A percentile compares a stretch with the other conserved stretches of the same genome.
Conservation (phyloP, 2,329 filamentous ascomycete species). For the Lecanicillium sp. region DNA sequence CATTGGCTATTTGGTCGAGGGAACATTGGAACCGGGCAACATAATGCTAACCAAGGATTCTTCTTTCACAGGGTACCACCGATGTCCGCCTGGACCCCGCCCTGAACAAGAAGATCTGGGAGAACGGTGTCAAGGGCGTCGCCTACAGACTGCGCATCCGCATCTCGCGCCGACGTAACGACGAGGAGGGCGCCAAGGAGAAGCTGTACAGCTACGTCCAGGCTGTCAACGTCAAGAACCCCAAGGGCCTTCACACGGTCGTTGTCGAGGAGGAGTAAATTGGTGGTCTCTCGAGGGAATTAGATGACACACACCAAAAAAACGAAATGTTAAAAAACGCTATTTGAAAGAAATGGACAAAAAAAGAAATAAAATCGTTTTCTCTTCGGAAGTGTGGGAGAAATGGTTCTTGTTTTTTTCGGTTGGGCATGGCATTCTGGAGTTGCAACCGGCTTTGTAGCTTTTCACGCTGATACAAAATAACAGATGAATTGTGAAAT, state of each 20-base stretch:
- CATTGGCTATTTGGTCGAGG: background rate
- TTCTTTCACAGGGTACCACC: constrained; percentile 67
- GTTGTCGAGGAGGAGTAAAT: constrained; percentile 61
- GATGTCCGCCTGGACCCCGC: constrained; percentile 98
- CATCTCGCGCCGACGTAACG: constrained; percentile 99
- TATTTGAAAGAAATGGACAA: constrained; percentile 9
- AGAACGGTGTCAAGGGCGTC: constrained; percentile 97
- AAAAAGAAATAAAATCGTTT: constrained; percentile 9
- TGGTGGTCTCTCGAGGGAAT: background rate
- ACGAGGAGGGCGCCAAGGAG: constrained; percentile 99
- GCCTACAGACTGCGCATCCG: constrained; percentile 95
- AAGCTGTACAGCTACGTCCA: constrained; percentile 99
- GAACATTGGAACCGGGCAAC: background rate
- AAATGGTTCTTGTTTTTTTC: constrained; percentile 29
- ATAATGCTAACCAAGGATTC: constrained; percentile 12
- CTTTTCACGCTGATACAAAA: constrained; percentile 32
- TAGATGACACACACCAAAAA: constrained; percentile 20
- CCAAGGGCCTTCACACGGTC: constrained; percentile 92
- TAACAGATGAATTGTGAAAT: constrained; percentile 13
- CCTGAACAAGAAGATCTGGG: constrained; percentile 99
- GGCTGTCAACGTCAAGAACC: constrained; percentile 98
- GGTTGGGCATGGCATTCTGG: constrained; percentile 39
- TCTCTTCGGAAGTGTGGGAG: constrained; percentile 34
- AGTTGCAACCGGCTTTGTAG: constrained; percentile 42
- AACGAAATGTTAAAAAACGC: constrained; percentile 22